Evolutionary conservation across 2,329 filamentous ascomycete species (phyloP).

Genomic region (Phaeophleospora eucalypticola): DNA sequence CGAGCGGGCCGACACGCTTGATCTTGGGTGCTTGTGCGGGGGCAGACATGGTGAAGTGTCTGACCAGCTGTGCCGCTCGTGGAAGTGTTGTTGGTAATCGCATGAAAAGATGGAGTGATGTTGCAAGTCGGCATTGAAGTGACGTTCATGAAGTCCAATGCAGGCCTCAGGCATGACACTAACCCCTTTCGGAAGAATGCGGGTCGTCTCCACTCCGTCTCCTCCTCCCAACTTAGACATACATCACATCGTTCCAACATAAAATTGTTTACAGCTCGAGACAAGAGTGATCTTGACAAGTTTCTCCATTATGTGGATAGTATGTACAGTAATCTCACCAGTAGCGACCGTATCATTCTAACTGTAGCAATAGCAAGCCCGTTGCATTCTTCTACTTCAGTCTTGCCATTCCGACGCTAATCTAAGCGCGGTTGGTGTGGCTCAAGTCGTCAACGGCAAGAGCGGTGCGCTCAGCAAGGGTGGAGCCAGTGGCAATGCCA

Average conservation of each 20-base stretch:
- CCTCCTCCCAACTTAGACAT: too few species aligned
- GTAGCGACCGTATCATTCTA: background rate
- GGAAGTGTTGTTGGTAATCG: background rate
- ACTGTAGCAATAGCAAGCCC: background rate
- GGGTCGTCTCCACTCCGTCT: too few species aligned
- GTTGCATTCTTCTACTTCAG: too few species aligned
- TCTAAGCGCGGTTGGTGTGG: background rate
- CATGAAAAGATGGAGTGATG: background rate
- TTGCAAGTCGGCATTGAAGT: background rate
- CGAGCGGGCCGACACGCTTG: constrained; percentile 46
- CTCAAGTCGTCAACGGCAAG: constrained; percentile 1
- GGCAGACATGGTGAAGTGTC: constrained; percentile 22
- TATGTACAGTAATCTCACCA: too few species aligned
- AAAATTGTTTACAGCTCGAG: background rate
- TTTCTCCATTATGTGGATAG: too few species aligned
- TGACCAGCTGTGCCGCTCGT: constrained; percentile 16
- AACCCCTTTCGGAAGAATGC: background rate
- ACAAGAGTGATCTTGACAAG: too few species aligned
- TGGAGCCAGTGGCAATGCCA: constrained; percentile 1
- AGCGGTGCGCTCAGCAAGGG: background rate
- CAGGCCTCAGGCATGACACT: background rate
- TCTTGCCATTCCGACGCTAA: background rate
- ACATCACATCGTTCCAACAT: background rate
- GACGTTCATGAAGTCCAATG: background rate
- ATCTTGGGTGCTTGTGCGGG: constrained; percentile 46